These are phyloP conservation scores for Geranium rotundifolium DNA, from an alignment of 345 rosid genomes.

Conservation along the genomic window DNA sequence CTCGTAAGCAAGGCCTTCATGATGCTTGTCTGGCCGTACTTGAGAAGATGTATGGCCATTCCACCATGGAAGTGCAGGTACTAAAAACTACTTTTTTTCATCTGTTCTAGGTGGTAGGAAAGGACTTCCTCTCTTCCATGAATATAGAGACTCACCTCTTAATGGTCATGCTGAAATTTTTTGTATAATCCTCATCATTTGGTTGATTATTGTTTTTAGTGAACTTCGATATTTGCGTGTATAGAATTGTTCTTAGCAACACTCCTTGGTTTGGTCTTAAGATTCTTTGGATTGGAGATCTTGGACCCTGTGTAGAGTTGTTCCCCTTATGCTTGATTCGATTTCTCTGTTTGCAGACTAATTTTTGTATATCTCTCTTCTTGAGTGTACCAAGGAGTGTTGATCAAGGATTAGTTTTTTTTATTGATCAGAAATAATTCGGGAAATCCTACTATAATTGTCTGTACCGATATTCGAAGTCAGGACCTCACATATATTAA, in stretches of 20 bases:
- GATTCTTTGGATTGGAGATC: not conserved
- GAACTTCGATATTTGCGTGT: not conserved
- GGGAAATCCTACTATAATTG: no score
- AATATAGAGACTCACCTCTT: not conserved
- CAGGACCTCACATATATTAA: no score
- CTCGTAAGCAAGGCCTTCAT: constrained; percentile 92
- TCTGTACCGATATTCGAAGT: no score
- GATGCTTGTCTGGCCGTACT: constrained; percentile 88
- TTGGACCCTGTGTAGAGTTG: not conserved
- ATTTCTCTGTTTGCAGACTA: not conserved
- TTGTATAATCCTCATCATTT: not conserved
- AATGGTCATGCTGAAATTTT: not conserved
- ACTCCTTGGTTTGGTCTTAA: not conserved
- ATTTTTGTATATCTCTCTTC: no score
- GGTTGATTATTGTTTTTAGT: not conserved
- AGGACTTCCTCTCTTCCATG: not conserved
- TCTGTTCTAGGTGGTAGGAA: not conserved
- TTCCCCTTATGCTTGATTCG: not conserved
- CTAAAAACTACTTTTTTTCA: not conserved
- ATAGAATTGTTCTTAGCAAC: not conserved
- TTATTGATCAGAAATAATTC: no score
- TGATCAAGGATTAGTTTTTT: no score
- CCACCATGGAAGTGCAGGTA: constrained; percentile 99
- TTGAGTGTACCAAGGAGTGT: no score
- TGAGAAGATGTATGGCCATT: constrained; percentile 96